Conservation (phyloP, 805 yeast species). For the Blastobotrys robertii region DNA sequence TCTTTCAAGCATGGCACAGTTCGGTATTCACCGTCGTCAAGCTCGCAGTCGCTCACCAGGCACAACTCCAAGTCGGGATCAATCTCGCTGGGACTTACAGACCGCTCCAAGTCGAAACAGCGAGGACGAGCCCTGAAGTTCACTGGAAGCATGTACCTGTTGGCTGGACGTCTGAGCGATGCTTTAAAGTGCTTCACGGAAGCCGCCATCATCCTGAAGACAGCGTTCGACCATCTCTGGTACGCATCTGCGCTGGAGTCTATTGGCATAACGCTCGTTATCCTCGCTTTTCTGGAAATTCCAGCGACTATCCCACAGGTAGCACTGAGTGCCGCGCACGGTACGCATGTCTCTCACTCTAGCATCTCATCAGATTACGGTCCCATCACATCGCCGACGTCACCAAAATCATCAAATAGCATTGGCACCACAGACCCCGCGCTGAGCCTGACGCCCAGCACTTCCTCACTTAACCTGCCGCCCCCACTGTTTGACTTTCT, state of each 20-base stretch:
- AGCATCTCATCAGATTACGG: constrained; percentile 1
- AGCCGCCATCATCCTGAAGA: constrained; percentile 48
- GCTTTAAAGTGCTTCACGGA: constrained; percentile 72
- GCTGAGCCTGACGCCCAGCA: background rate
- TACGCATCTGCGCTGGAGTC: constrained; percentile 82
- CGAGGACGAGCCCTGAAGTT: constrained; percentile 69
- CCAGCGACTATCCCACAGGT: constrained; percentile 32
- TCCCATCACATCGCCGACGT: background rate
- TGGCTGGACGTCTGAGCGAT: constrained; percentile 69
- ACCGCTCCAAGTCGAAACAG: constrained; percentile 36
- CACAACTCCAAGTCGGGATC: constrained; percentile 20
- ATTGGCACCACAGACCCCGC: background rate
- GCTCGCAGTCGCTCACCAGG: constrained; percentile 2
- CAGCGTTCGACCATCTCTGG: constrained; percentile 75
- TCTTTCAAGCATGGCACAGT: constrained; percentile 4
- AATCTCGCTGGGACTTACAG: constrained; percentile 26
- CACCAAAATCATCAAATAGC: background rate
- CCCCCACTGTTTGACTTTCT: constrained; percentile 17
- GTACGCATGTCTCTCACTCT: constrained; percentile 4
- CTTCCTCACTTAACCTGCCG: background rate
- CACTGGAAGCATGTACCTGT: constrained; percentile 62
- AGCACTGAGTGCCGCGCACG: constrained; percentile 10
- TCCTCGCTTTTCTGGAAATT: constrained; percentile 47
- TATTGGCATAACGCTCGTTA: constrained; percentile 52
- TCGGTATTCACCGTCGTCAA: constrained; percentile 1